phyloP scores from a whole-genome alignment of 306 rosid species.

The Acacia melanoxylon region DNA sequence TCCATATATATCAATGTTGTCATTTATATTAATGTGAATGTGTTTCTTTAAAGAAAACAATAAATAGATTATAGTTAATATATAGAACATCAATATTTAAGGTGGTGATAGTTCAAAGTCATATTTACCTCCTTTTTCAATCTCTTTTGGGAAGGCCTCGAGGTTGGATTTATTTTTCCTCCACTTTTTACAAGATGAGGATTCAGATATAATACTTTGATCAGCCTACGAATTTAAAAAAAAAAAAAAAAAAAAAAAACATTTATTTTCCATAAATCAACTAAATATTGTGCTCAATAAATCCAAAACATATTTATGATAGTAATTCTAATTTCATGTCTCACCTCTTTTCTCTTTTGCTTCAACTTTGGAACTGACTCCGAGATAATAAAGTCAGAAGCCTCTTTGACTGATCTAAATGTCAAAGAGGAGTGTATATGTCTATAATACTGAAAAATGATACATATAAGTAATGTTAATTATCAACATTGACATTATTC shows the following conservation, averaged over 20 bases:
- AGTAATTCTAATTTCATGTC: neutral
- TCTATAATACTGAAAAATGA: neutral
- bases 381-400: neutral
- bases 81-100: neutral
- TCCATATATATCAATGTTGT: no score
- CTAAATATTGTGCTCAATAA: neutral
- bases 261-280: neutral
- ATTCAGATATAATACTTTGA: neutral
- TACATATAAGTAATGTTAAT: neutral
- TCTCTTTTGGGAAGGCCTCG: neutral
- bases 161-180: no score
- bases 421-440: neutral
- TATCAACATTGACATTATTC: neutral
- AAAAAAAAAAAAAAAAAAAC: neutral
- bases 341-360: neutral
- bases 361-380: neutral
- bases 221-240: neutral
- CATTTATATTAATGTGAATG: neutral
- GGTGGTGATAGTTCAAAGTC: neutral
- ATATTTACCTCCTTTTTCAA: neutral
- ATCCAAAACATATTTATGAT: neutral
- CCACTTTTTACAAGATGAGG: neutral
- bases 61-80: neutral
- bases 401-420: neutral
- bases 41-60: neutral